A percentile compares a stretch with the other conserved stretches of the same genome.
Evolutionary conservation across 2,329 filamentous ascomycete genomes (phyloP).

Genomic region (Aspergillus flavus): DNA sequence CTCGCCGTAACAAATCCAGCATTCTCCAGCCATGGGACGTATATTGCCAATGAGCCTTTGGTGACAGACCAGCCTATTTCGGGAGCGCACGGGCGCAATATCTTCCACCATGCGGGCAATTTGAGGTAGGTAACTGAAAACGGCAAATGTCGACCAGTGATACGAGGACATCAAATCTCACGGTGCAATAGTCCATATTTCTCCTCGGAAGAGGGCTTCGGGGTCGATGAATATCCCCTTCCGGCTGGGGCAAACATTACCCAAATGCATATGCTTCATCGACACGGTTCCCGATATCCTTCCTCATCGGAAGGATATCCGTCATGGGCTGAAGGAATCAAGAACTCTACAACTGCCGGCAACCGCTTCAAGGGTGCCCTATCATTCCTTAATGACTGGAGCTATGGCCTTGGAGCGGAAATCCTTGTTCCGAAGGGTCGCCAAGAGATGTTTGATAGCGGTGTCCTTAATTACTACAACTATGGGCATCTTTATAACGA

Average conservation of each 20-base stretch:
- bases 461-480: conserved; percentile 71
- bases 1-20: conserved; percentile 71
- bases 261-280: conserved; percentile 72
- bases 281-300: conserved; percentile 75
- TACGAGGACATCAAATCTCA: neutral
- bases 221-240: conserved; percentile 70
- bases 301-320: conserved; percentile 51
- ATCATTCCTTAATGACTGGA: conserved; percentile 70
- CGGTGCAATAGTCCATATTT: conserved; percentile 61
- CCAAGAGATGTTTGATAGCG: conserved; percentile 72
- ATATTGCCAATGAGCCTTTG: conserved; percentile 64
- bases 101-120: conserved; percentile 71
- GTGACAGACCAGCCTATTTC: conserved; percentile 71
- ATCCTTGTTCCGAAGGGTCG: conserved; percentile 73
- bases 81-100: conserved; percentile 62
- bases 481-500: conserved; percentile 73
- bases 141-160: neutral
- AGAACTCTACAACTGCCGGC: conserved; percentile 25
- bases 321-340: neutral
- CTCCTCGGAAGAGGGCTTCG: conserved; percentile 66
- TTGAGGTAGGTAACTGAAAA: conserved; percentile 45
- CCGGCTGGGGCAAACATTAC: conserved; percentile 68
- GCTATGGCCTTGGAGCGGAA: conserved; percentile 67
- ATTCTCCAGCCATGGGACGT: conserved; percentile 63
- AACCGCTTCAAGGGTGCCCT: conserved; percentile 54